Evolutionary conservation across 345 rosid genomes (phyloP).

Genomic region (Pistacia integerrima): DNA sequence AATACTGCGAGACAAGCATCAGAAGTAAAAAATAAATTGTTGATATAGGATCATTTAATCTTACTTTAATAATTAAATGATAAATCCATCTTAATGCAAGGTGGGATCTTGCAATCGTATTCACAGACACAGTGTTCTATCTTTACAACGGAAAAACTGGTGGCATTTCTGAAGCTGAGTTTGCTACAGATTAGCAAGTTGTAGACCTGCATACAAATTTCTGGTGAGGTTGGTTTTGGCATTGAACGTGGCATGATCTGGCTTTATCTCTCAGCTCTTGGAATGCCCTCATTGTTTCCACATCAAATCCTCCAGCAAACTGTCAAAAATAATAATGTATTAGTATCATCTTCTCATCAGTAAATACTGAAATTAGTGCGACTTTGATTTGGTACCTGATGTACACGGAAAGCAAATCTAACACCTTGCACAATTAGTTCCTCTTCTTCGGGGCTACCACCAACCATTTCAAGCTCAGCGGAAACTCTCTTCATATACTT

Average conservation of each 20-base stretch:
- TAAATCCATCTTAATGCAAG: slow-evolving; percentile 10
- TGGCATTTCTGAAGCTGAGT: slow-evolving; percentile 53
- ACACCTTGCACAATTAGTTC: slow-evolving; percentile 94
- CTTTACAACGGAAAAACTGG: slow-evolving; percentile 29
- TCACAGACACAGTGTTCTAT: slow-evolving; percentile 23
- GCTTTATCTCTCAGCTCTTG: slow-evolving; percentile 95
- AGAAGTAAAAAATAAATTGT: not conserved
- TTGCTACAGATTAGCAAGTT: slow-evolving; percentile 63
- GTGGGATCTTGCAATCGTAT: slow-evolving; percentile 16
- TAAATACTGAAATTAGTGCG: not conserved
- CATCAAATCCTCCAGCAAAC: slow-evolving; percentile 98
- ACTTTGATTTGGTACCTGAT: slow-evolving; percentile 60
- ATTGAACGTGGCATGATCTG: slow-evolving; percentile 67
- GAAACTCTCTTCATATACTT: slow-evolving; percentile 97
- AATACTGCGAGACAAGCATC: not conserved
- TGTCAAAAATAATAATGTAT: slow-evolving; percentile 18
- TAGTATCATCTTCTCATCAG: not conserved
- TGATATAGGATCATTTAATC: not conserved
- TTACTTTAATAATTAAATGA: not conserved
- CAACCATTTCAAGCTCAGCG: slow-evolving; percentile 72
- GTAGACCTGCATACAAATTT: slow-evolving; percentile 63
- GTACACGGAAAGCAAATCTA: slow-evolving; percentile 95
- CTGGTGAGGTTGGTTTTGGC: slow-evolving; percentile 72
- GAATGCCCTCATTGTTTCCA: slow-evolving; percentile 93
- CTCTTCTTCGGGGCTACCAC: slow-evolving; percentile 82